A percentile compares a stretch with the other conserved stretches of the same genome.
phyloP scores from a whole-genome alignment of 306 rosid genomes.

The Gillenia trifoliata region DNA sequence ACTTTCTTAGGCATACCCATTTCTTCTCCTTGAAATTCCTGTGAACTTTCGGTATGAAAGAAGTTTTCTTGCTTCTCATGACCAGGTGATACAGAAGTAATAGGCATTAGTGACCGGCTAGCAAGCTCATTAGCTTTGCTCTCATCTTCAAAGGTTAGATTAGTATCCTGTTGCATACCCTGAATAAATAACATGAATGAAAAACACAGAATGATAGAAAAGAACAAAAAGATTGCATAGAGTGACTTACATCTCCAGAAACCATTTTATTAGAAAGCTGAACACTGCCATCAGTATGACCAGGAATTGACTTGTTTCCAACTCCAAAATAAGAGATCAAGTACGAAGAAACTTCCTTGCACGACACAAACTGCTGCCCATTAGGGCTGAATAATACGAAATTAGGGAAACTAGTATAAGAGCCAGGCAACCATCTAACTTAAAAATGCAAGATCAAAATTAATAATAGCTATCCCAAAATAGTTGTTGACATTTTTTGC shows the following conservation, averaged over 20 bases:
- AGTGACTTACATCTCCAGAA: conserved; percentile 49
- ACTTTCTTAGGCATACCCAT: conserved; percentile 5
- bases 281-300: conserved; percentile 32
- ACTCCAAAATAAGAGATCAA: conserved; percentile 39
- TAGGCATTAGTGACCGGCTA: conserved; percentile 20
- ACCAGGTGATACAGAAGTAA: conserved; percentile 20
- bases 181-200: conserved; percentile 9
- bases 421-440: conserved; percentile 14
- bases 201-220: conserved; percentile 11
- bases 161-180: conserved; percentile 32
- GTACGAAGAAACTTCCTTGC: conserved; percentile 62
- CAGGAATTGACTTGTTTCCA: conserved; percentile 24
- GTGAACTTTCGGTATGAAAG: conserved; percentile 7
- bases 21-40: conserved; percentile 15
- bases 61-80: conserved; percentile 28
- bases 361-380: conserved; percentile 68
- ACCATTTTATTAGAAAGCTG: conserved; percentile 30
- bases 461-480: neutral
- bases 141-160: conserved; percentile 25
- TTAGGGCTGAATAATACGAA: conserved; percentile 63
- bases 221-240: conserved; percentile 1
- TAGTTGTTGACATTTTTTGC: neutral
- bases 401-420: conserved; percentile 35
- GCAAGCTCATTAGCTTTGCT: conserved; percentile 31
- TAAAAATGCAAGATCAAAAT: conserved; percentile 16